Conservation (phyloP, 352 stramenopile genomes). For the Saprolegnia parasitica region DNA sequence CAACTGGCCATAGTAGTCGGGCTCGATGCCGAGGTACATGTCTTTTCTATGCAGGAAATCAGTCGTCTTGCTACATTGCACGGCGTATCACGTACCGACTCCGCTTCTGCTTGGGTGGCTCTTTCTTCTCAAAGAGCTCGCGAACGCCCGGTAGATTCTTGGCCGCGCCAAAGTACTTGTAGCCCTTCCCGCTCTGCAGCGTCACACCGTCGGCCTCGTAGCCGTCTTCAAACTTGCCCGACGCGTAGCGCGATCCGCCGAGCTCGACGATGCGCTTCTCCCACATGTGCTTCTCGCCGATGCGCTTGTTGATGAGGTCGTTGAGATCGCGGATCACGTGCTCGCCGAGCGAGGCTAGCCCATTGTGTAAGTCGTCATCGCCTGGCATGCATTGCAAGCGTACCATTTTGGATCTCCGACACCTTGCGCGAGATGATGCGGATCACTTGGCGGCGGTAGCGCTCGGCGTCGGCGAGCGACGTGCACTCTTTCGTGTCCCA, state of each 20-base stretch:
- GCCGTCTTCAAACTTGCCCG: conserved; percentile 57
- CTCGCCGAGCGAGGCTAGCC: conserved; percentile 86
- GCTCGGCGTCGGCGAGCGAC: conserved; percentile 91
- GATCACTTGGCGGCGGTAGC: conserved; percentile 91
- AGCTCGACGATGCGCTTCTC: conserved; percentile 86
- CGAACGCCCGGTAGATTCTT: conserved; percentile 94
- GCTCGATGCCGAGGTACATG: conserved; percentile 88
- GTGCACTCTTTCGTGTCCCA: conserved; percentile 92
- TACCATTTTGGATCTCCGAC: conserved; percentile 95
- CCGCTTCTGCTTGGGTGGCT: conserved; percentile 51
- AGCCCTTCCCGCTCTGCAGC: conserved; percentile 76
- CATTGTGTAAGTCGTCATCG: neutral
- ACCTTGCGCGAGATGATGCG: conserved; percentile 94
- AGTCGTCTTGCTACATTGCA: neutral
- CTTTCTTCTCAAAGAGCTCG: conserved; percentile 90
- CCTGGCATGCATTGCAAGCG: neutral
- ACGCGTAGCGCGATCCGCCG: conserved; percentile 83
- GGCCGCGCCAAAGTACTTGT: conserved; percentile 97
- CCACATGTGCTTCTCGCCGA: conserved; percentile 90
- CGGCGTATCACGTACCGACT: conserved; percentile 31
- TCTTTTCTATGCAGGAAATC: conserved; percentile 42
- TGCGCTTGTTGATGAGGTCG: conserved; percentile 98
- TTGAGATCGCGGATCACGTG: conserved; percentile 97
- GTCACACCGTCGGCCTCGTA: conserved; percentile 69
- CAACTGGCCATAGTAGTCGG: conserved; percentile 75